Percentiles rank a stretch among this genome's conserved stretches.
phyloP scores from a whole-genome alignment of 2,329 filamentous ascomycete species.

The Ophiostoma populinum region DNA sequence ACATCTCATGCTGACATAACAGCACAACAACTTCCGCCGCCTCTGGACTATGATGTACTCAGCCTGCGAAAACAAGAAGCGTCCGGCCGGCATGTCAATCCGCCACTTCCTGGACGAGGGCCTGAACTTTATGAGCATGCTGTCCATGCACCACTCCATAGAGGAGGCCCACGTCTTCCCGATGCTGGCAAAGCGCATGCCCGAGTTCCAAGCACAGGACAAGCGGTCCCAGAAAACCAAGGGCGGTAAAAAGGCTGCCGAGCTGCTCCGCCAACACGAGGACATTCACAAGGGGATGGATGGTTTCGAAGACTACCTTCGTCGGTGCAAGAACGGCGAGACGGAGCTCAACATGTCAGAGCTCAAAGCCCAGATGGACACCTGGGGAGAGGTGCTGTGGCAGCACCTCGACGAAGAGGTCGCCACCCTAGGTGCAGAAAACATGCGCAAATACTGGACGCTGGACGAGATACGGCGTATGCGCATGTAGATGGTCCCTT shows the following conservation, averaged over 20 bases:
- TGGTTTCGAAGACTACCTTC: constrained; percentile 46
- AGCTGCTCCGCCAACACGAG: constrained; percentile 57
- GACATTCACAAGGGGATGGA: constrained; percentile 66
- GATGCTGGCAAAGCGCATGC: constrained; percentile 58
- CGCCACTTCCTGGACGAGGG: constrained; percentile 51
- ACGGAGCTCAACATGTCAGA: constrained; percentile 35
- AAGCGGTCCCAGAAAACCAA: neutral
- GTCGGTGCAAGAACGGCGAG: constrained; percentile 44
- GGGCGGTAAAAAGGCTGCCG: constrained; percentile 25
- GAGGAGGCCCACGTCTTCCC: constrained; percentile 76
- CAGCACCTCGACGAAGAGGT: constrained; percentile 76
- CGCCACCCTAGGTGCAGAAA: constrained; percentile 58
- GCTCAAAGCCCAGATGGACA: constrained; percentile 56
- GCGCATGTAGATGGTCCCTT: constrained; percentile 42
- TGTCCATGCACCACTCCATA: constrained; percentile 65
- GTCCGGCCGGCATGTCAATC: constrained; percentile 46
- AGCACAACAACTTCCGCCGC: constrained; percentile 63
- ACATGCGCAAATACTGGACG: constrained; percentile 74
- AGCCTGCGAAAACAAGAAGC: constrained; percentile 40
- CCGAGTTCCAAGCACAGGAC: constrained; percentile 40
- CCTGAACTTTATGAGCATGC: constrained; percentile 50
- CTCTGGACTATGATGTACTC: constrained; percentile 56
- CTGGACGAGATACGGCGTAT: constrained; percentile 45
- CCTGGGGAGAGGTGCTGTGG: constrained; percentile 66
- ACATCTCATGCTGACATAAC: constrained; percentile 1